These are phyloP conservation scores for Diaporthe caulivora DNA, from an alignment of 2,329 filamentous ascomycete species.

Conservation along the genomic window DNA sequence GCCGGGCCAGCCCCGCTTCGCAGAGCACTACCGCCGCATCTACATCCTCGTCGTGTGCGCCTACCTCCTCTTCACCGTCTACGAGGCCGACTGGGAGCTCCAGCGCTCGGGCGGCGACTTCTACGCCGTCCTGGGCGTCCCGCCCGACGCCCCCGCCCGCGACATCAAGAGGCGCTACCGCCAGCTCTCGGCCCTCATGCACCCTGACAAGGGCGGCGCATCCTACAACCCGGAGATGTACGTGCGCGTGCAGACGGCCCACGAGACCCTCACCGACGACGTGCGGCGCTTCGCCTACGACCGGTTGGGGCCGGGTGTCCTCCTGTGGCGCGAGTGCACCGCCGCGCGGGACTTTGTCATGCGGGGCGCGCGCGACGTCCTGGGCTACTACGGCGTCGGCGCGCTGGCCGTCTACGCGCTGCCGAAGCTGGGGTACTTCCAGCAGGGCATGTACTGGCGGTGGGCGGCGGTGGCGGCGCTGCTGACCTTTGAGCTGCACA, in stretches of 20 bases:
- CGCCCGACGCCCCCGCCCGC: constrained; percentile 76
- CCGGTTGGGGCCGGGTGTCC: constrained; percentile 81
- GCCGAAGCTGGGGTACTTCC: constrained; percentile 74
- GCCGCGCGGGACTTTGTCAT: constrained; percentile 81
- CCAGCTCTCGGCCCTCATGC: constrained; percentile 76
- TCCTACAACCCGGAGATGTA: constrained; percentile 67
- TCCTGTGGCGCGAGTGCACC: constrained; percentile 73
- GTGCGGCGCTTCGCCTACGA: constrained; percentile 89
- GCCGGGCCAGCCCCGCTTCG: constrained; percentile 76
- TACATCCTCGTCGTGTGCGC: constrained; percentile 83
- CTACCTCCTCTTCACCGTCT: constrained; percentile 93
- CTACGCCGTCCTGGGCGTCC: constrained; percentile 82
- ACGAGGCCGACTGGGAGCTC: constrained; percentile 88
- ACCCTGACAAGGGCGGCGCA: constrained; percentile 82
- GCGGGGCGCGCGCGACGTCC: constrained; percentile 68
- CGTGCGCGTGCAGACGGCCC: constrained; percentile 84
- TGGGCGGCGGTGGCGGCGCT: constrained; percentile 69
- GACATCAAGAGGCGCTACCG: constrained; percentile 89
- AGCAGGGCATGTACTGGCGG: constrained; percentile 75
- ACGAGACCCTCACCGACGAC: constrained; percentile 84
- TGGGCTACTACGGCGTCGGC: constrained; percentile 72
- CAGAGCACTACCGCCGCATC: constrained; percentile 83
- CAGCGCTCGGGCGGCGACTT: constrained; percentile 75
- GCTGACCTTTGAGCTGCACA: constrained; percentile 68
- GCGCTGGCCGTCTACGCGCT: constrained; percentile 71